Conservation (phyloP, 2,329 filamentous ascomycete genomes). For the Exophiala sideris region DNA sequence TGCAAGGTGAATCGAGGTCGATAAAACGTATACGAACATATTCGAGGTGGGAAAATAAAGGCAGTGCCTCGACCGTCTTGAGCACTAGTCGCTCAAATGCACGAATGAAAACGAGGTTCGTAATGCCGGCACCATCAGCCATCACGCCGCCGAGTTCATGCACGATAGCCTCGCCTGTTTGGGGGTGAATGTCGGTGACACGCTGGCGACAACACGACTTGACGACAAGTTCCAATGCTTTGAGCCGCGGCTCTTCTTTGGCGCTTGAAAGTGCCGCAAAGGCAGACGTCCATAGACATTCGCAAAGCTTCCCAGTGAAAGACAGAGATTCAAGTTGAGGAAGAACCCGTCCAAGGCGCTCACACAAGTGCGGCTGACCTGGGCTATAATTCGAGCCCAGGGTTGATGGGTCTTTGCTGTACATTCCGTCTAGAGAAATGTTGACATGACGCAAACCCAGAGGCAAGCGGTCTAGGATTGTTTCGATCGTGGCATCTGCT, state of each 20-base stretch:
- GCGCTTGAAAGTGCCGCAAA: constrained; percentile 49
- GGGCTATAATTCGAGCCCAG: constrained; percentile 40
- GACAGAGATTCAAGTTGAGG: constrained; percentile 64
- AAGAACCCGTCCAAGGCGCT: constrained; percentile 58
- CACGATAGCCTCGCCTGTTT: constrained; percentile 23
- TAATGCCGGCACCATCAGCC: constrained; percentile 67
- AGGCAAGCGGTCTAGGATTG: constrained; percentile 59
- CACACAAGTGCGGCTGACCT: constrained; percentile 59
- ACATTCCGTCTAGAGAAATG: constrained; percentile 69
- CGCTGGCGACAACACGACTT: constrained; percentile 66
- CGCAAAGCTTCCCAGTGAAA: constrained; percentile 70
- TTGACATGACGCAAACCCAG: constrained; percentile 60
- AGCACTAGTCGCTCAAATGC: constrained; percentile 68
- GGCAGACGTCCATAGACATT: constrained; percentile 62
- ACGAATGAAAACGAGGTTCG: constrained; percentile 67
- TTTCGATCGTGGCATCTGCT: constrained; percentile 67
- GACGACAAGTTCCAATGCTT: constrained; percentile 67
- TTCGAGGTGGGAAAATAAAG: constrained; percentile 54
- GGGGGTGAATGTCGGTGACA: constrained; percentile 21
- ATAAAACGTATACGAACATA: constrained; percentile 71
- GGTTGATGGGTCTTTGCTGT: constrained; percentile 54
- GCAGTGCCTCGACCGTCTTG: constrained; percentile 59
- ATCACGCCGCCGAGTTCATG: constrained; percentile 36
- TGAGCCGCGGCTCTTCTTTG: constrained; percentile 46
- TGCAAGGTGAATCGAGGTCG: constrained; percentile 68